Base-by-base conservation (phyloP, 768 basidiomycete genomes). In the Chiua virens region DNA sequence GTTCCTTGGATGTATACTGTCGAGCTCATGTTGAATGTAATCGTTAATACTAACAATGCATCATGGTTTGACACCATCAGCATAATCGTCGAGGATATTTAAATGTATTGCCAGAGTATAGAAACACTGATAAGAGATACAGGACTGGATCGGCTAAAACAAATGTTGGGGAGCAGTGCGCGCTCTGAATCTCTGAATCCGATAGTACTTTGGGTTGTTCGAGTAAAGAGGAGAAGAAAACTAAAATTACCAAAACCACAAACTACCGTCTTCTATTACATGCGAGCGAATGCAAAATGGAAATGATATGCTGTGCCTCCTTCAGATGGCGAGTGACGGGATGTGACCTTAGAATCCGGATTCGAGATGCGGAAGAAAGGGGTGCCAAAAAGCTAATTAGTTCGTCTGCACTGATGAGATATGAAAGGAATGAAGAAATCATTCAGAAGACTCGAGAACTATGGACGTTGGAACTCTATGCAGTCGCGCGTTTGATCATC, bases 401-500 rank as follows among this genome's bases (percentile, higher is more conserved):
- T 77, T 79, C 74, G 75, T 75, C 79, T 79, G 80, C 76, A 75
- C 63, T 65, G 47, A 27, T 59, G 55, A 67, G 57, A 67, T 61
- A 59, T 52, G 59, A 68, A 65, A 52, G 51, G 58, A 68, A 60
- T 63, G 67, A 68, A 63, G 58, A 56, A 60, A 71, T 53, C 49
- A 52, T 65, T 59, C 56, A 55, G 56, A 61, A n/a, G 49, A 52
- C 49, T 54, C 46, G 57, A 48, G 55, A 59, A 52, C 53, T 44
- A 43, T 25, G 39, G 15, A 18, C 47, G 17, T 49, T 28, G 43
- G 27, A 17, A 42, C 60, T 80, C 73, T 84, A 89, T 76, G 81
- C 80, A 32, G 89, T 90, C 37, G 89, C 89, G 22, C 75, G 75
- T 73, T 87, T 92, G 60, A 90, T 80, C 84, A 87, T 86, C 89